Evolutionary conservation across 768 basidiomycete species (phyloP), one percentile per base, ranked within the genome.

Genomic region (Tylopilus sp.): DNA sequence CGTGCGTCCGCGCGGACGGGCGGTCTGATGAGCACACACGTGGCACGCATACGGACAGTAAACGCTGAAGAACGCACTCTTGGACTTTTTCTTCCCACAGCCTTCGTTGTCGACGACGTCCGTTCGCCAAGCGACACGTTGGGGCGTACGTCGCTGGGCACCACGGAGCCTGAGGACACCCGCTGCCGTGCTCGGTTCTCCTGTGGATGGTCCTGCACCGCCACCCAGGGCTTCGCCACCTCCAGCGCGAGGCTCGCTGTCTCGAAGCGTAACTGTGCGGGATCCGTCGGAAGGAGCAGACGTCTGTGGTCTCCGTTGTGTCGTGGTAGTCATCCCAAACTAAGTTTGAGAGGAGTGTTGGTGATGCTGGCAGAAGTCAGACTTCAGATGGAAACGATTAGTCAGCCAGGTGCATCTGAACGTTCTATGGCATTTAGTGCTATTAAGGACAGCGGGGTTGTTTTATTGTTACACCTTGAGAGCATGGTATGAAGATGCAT

Each of bases 41-140:
- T n/a, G 7, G 22, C 17, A n/a, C 11, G n/a, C 7, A 3, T 9
- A 28, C 6, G 35, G 6, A 4, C 28, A 41, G 13, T 13, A 1
- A 15, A 25, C 5, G 25, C n/a, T n/a, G n/a, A n/a, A n/a, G 13
- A 7, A 22, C 88, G 56, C 58, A 95, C 95, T 93, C 73, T 98
- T 98, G 25, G 91, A 92, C 56, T 88, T 91, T 71, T 97, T 95
- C 77, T 80, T 84, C 7, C 91, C 91, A 52, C 84, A 79, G 0
- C 85, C 85, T 61, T 98, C 95, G 62, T 98, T 97, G 66, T 98
- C 95, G 3, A 95, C 78, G 4, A 91, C 88, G 48, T 83, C 86
- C 17, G 91, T 87, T 20, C 71, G 79, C 95, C 95, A 97, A 1
- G 79, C 83, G 0, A 98, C 95, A 22, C 78, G 73, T 36, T 78